phyloP scores from a whole-genome alignment of 1,284 basidiomycete genomes.

The Boletellus deceptivus region DNA sequence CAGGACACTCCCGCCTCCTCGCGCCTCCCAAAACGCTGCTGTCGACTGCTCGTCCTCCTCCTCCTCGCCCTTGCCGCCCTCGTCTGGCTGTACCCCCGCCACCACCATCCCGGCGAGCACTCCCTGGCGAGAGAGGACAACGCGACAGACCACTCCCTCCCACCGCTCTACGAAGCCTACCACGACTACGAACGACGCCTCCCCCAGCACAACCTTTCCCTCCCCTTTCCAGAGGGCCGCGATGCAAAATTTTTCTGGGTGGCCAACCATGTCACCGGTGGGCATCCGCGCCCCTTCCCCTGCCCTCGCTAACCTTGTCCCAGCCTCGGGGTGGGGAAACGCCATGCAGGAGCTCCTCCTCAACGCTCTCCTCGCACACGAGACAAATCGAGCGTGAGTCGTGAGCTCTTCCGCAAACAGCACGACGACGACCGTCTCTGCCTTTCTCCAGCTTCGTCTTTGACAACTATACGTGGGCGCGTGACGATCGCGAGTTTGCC shows the following conservation, averaged over 20 bases:
- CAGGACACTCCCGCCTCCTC: conserved; percentile 9
- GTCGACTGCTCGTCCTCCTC: conserved; percentile 20
- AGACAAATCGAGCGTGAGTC: conserved; percentile 45
- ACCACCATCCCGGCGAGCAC: background rate
- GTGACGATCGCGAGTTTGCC: conserved; percentile 30
- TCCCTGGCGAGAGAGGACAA: conserved; percentile 3
- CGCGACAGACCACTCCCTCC: conserved; percentile 22
- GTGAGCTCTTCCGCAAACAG: no score
- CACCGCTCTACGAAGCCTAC: conserved; percentile 48
- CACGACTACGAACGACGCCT: conserved; percentile 44
- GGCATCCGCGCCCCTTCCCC: conserved; percentile 8
- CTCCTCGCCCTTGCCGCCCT: conserved; percentile 13
- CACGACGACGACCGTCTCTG: no score
- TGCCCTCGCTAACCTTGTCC: conserved; percentile 22
- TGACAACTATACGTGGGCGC: conserved; percentile 41
- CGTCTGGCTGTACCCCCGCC: conserved; percentile 20
- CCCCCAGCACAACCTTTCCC: conserved; percentile 44
- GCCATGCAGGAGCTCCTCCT: conserved; percentile 54
- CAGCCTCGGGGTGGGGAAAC: conserved; percentile 59
- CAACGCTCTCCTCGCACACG: conserved; percentile 48
- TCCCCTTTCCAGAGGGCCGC: conserved; percentile 42
- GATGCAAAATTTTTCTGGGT: conserved; percentile 47
- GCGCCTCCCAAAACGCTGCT: conserved; percentile 14
- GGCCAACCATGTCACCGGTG: conserved; percentile 48
- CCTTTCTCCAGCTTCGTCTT: conserved; percentile 36